Base-by-base conservation (phyloP, 371 early-diverging fungal species). In the Smittium culicis region DNA sequence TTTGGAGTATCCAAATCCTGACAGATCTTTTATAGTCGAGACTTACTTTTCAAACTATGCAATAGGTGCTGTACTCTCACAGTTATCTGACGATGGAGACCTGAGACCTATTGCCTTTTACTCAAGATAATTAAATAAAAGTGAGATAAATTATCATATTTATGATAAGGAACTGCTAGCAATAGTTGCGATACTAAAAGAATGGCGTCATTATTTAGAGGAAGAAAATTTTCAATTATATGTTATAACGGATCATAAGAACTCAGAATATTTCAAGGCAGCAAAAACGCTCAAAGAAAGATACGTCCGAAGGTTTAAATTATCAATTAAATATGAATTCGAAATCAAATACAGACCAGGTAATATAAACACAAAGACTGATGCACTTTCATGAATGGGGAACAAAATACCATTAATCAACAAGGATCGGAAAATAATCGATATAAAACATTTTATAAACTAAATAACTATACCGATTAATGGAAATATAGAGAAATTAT, bases 41-140 rank as follows among this genome's bases (percentile, higher is more conserved):
- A 67, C 67, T 3, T 64, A 67, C 35, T 64, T 64, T 14, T 66
- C 66, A 1, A 64, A 67, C 32, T 34, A 28, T 20, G 67, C 29
- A 29, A 67, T 67, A 24, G 67, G 67, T n/a, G 67, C 66, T 27
- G 32, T 65, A 8, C 32, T 67, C 1, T 67, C 59, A 14, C 67
- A 67, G 66, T 5, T 11, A 28, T 5, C 3, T 34, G 57, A 54
- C 5, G 27, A 64, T 27, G 5, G 60, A 25, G 54, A 64, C 27
- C 61, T 35, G 35, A 29, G 64, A 27, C 64, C 64, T 54, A 16
- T 28, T 54, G 64, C 64, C 16, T 64, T 54, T 33, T 64, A 54
- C 34, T 64, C 64, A 54, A 35, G 64, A 24, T 35, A 64, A 32
- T 61, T 64, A 5, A 28, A 5, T 27, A 27, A 11, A 11, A 5